Conservation (phyloP, 2,329 filamentous ascomycete species). For the Aspergillus japonicus region DNA sequence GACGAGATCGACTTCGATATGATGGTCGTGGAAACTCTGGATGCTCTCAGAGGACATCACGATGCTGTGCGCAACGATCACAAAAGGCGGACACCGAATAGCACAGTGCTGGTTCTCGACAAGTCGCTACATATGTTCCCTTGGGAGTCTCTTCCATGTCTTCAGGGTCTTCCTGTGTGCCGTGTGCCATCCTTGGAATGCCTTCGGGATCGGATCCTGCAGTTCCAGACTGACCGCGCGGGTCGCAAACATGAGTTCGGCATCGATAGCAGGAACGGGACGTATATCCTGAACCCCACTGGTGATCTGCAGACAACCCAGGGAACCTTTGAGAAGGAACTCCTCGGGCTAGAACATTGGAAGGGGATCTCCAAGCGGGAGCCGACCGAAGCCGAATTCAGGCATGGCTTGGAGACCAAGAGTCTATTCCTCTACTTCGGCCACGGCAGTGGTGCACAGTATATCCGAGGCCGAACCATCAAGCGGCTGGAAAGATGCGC, state of each 20-base stretch:
- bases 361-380: constrained; percentile 64
- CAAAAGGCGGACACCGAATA: constrained; percentile 41
- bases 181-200: constrained; percentile 84
- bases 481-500: constrained; percentile 76
- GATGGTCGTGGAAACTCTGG: constrained; percentile 84
- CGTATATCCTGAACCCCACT: constrained; percentile 85
- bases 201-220: constrained; percentile 71
- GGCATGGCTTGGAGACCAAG: constrained; percentile 61
- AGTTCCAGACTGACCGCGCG: constrained; percentile 37
- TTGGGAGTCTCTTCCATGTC: constrained; percentile 91
- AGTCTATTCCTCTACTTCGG: constrained; percentile 90
- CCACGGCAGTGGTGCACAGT: constrained; percentile 91
- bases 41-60: constrained; percentile 79
- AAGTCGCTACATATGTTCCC: constrained; percentile 88
- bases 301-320: constrained; percentile 81
- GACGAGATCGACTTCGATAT: constrained; percentile 95
- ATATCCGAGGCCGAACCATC: constrained; percentile 81
- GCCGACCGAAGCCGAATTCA: constrained; percentile 78
- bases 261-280: constrained; percentile 47
- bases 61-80: constrained; percentile 43
- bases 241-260: constrained; percentile 46
- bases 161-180: constrained; percentile 75
- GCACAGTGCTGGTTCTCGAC: constrained; percentile 88
- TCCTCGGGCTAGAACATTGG: constrained; percentile 62
- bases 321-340: constrained; percentile 65